Evolutionary conservation across 257 asterid species (phyloP).

Genomic region (Ilex aquifolium): DNA sequence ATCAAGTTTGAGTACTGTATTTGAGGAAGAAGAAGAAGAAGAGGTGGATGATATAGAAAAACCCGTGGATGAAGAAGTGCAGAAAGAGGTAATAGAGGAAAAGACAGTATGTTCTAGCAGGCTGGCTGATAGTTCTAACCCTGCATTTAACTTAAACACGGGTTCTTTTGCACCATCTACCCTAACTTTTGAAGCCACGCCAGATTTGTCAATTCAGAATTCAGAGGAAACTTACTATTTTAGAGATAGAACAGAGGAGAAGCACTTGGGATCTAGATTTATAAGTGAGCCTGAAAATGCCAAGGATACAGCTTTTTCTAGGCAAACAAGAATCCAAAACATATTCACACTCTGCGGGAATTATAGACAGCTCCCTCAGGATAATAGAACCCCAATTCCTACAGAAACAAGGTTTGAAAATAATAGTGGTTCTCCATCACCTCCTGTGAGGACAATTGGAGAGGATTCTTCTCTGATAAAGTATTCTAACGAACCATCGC

Average conservation of each 20-base stretch:
- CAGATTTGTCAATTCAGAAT: conserved; percentile 16
- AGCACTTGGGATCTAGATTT: conserved; percentile 2
- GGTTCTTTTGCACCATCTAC: conserved; percentile 2
- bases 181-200: background rate
- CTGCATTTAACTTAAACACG: background rate
- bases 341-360: conserved; percentile 68
- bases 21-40: conserved; percentile 57
- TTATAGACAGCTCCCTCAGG: conserved; percentile 43
- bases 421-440: background rate
- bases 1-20: conserved; percentile 62
- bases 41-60: conserved; percentile 35
- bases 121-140: conserved; percentile 1
- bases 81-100: conserved; percentile 82
- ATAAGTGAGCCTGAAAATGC: conserved; percentile 20
- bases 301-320: conserved; percentile 13
- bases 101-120: conserved; percentile 30
- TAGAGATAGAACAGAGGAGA: background rate
- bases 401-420: conserved; percentile 10
- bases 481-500: conserved; percentile 7
- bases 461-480: conserved; percentile 9
- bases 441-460: too few relatives aligned
- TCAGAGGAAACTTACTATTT: conserved; percentile 3
- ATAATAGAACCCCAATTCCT: conserved; percentile 22
- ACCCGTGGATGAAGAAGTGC: conserved; percentile 55
- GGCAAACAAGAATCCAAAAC: conserved; percentile 50